These are phyloP conservation scores for Tetrapisispora namnaoensis DNA, from an alignment of 805 yeast species.

Conservation along the genomic window DNA sequence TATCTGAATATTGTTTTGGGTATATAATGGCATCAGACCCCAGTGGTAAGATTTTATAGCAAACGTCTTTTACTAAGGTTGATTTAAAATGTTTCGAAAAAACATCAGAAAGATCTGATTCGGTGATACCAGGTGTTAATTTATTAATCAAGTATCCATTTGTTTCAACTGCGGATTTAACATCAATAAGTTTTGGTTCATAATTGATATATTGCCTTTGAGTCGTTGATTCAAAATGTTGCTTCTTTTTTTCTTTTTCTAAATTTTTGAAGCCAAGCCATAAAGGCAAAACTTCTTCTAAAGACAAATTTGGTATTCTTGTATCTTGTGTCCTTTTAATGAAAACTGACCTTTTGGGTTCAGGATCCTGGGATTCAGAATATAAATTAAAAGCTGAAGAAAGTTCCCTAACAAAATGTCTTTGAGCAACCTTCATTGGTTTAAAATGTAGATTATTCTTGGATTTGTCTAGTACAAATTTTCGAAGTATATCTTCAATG, in stretches of 20 bases:
- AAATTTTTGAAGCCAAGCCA: slow-evolving; percentile 33
- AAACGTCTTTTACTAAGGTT: slow-evolving; percentile 23
- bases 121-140: slow-evolving; percentile 43
- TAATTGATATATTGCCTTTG: slow-evolving; percentile 19
- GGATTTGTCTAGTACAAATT: slow-evolving; percentile 36
- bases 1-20: slow-evolving; percentile 29
- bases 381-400: slow-evolving; percentile 50
- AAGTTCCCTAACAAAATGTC: slow-evolving; percentile 61
- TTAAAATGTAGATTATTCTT: slow-evolving; percentile 49
- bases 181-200: slow-evolving; percentile 16
- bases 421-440: slow-evolving; percentile 61
- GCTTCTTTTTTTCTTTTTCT: slow-evolving; percentile 26
- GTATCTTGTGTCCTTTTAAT: slow-evolving; percentile 33
- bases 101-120: slow-evolving; percentile 33
- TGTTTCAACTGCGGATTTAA: slow-evolving; percentile 25
- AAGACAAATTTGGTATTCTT: slow-evolving; percentile 17
- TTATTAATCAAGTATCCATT: slow-evolving; percentile 50
- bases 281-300: slow-evolving; percentile 32
- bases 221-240: slow-evolving; percentile 21
- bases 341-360: slow-evolving; percentile 67
- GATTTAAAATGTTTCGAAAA: slow-evolving; percentile 24
- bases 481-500: slow-evolving; percentile 45
- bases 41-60: slow-evolving; percentile 8
- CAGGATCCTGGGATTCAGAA: slow-evolving; percentile 71
- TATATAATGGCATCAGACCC: slow-evolving; percentile 12